These are phyloP conservation scores for Backusella macrospora DNA, from an alignment of 192 early-diverging fungal species.

Conservation along the genomic window DNA sequence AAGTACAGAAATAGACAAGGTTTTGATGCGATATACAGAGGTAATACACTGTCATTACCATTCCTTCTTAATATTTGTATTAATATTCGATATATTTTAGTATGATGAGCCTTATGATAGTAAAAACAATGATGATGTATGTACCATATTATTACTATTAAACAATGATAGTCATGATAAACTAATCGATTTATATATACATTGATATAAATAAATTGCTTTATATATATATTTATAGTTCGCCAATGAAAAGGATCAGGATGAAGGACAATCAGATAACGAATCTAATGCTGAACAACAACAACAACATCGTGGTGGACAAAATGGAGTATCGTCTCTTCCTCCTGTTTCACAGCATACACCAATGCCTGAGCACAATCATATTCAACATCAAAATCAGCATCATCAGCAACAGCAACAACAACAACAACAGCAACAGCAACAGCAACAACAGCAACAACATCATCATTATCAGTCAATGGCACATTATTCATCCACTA, in stretches of 20 bases:
- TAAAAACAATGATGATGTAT: constrained; percentile 34
- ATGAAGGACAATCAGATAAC: constrained; percentile 14
- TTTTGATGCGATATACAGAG: constrained; percentile 88
- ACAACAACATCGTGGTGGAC: background rate
- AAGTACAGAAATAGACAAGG: constrained; percentile 88
- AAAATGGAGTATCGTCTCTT: background rate
- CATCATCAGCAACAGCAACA: too few relatives aligned
- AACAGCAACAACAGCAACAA: too few relatives aligned
- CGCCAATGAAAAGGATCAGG: constrained; percentile 23
- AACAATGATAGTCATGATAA: too few relatives aligned
- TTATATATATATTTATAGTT: constrained; percentile 17
- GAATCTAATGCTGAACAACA: constrained; percentile 6
- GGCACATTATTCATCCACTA: background rate
- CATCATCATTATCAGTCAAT: background rate
- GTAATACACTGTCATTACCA: constrained; percentile 12
- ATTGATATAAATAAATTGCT: background rate
- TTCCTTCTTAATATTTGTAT: background rate
- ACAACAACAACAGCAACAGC: too few relatives aligned
- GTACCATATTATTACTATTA: background rate
- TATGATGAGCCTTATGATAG: constrained; percentile 37
- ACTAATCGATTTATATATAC: too few relatives aligned
- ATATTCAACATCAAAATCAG: background rate
- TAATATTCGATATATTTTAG: constrained; percentile 1
- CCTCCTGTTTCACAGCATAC: background rate
- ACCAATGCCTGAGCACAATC: background rate